Evolutionary conservation across 306 rosid genomes (phyloP).

Genomic region (Clitoria ternatea): DNA sequence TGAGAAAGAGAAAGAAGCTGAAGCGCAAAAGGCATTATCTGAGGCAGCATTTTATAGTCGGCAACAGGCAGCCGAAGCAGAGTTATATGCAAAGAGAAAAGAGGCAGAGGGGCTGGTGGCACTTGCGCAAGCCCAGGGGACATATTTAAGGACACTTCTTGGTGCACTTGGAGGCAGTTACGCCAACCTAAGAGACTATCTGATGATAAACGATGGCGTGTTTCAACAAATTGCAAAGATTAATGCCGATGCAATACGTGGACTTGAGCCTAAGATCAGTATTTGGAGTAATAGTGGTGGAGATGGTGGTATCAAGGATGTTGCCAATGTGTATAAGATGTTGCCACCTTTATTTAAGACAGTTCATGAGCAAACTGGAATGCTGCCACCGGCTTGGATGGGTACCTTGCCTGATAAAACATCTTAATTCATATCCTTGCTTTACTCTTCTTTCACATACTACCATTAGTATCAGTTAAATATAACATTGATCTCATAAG

Average conservation of each 20-base stretch:
- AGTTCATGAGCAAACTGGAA: constrained; percentile 38
- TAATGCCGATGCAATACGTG: constrained; percentile 34
- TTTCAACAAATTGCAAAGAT: constrained; percentile 34
- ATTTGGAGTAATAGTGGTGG: constrained; percentile 24
- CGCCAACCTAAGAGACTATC: constrained; percentile 21
- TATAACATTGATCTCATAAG: no score
- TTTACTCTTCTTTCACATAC: neutral
- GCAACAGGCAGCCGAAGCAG: constrained; percentile 31
- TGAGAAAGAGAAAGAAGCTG: constrained; percentile 32
- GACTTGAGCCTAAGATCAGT: constrained; percentile 38
- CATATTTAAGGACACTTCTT: constrained; percentile 22
- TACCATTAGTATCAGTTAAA: no score
- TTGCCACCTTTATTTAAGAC: constrained; percentile 37
- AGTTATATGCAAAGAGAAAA: constrained; percentile 21
- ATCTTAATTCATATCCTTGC: neutral
- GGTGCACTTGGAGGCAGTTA: constrained; percentile 29
- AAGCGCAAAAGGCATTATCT: constrained; percentile 26
- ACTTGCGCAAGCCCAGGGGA: constrained; percentile 25
- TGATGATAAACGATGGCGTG: constrained; percentile 31
- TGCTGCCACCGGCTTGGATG: constrained; percentile 43
- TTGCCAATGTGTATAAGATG: constrained; percentile 35
- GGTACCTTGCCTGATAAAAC: constrained; percentile 2
- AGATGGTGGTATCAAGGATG: constrained; percentile 17
- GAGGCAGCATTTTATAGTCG: constrained; percentile 30
- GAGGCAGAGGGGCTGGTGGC: constrained; percentile 39